Conservation (phyloP, 306 rosid species). For the apple (Malus domestica) region ASM211411v1 NC_041798.1:37672501-37673000, state of each 20-base stretch:
- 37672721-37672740: conserved; percentile 15
- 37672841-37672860: conserved; percentile 4
- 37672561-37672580: not conserved
- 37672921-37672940: not conserved
- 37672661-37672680: not conserved
- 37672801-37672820: not conserved
- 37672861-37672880: not conserved
- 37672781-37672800: conserved; percentile 4
- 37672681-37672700: not conserved
- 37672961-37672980: not conserved
- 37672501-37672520: not conserved
- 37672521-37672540: not conserved
- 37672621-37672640: not conserved
- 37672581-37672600: not conserved
- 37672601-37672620: not conserved
- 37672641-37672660: not conserved
- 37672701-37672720: not conserved
- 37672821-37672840: not conserved
- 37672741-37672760: conserved; percentile 10
- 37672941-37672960: not conserved
- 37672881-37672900: not conserved
- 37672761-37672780: not conserved
- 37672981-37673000: not conserved
- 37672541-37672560: not conserved
- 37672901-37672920: not conserved